phyloP scores from a whole-genome alignment of 2,329 filamentous ascomycete genomes.

The Rachicladosporium sp. region DNA sequence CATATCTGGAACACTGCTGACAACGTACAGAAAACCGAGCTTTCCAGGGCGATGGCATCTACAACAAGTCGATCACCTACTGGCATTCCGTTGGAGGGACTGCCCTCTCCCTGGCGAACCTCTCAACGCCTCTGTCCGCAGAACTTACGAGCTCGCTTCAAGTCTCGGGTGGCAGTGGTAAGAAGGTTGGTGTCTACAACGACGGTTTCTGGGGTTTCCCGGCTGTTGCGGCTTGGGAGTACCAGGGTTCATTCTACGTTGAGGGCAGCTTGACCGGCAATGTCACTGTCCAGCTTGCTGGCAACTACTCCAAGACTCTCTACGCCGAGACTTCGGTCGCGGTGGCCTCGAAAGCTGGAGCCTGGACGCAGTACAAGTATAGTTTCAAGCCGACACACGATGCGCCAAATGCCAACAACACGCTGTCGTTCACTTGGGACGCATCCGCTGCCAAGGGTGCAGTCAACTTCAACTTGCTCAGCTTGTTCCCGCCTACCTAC shows the following conservation, averaged over 20 bases:
- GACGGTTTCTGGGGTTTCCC: conserved; percentile 25
- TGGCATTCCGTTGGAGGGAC: conserved; percentile 43
- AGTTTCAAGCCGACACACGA: no score
- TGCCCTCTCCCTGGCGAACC: conserved; percentile 35
- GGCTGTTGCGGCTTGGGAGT: conserved; percentile 15
- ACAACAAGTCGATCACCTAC: conserved; percentile 14
- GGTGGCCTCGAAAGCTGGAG: no score
- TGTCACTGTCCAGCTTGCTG: conserved; percentile 13
- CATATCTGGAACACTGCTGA: no score
- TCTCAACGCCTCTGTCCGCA: conserved; percentile 38
- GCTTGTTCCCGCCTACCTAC: no score
- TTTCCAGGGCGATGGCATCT: no score
- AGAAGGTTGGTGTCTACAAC: conserved; percentile 32
- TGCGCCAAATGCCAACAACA: no score
- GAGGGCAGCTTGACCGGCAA: conserved; percentile 20
- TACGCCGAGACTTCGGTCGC: conserved; percentile 29
- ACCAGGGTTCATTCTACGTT: conserved; percentile 25
- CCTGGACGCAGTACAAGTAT: no score
- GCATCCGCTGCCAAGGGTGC: no score
- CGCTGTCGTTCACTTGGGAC: no score
- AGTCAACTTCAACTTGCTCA: no score
- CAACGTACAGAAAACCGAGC: no score
- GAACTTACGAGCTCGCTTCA: conserved; percentile 42
- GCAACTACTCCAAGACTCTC: conserved; percentile 45
- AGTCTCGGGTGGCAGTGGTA: conserved; percentile 20